Conservation (phyloP, 1,284 basidiomycete species). For the Cutaneotrichosporon dermatis region DNA sequence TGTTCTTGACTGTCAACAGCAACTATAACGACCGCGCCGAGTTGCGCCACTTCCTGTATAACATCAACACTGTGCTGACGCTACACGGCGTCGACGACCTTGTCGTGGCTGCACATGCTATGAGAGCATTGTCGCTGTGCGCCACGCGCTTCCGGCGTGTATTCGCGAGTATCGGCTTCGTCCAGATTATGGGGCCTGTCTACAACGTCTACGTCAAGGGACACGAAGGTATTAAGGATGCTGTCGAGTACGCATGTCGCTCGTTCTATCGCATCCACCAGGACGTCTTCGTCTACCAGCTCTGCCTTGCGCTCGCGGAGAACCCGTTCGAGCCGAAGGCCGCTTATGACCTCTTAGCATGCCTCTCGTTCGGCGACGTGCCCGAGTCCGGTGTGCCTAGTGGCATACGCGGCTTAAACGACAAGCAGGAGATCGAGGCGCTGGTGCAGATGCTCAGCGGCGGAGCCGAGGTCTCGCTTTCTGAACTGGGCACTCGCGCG, state of each 20-base stretch:
- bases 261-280: conserved; percentile 71
- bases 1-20: conserved; percentile 69
- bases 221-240: conserved; percentile 56
- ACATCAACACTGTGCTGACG: conserved; percentile 62
- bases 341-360: conserved; percentile 38
- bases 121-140: conserved; percentile 65
- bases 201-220: conserved; percentile 64
- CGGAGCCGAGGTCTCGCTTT: conserved; percentile 44
- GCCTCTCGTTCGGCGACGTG: conserved; percentile 23
- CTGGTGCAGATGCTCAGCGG: conserved; percentile 56
- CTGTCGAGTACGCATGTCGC: conserved; percentile 67
- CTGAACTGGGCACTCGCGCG: conserved; percentile 61
- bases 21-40: conserved; percentile 72
- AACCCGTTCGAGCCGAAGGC: conserved; percentile 52
- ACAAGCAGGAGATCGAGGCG: conserved; percentile 65
- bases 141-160: conserved; percentile 70
- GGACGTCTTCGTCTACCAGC: conserved; percentile 71
- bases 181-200: conserved; percentile 65
- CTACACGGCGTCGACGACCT: conserved; percentile 62
- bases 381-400: conserved; percentile 50
- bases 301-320: conserved; percentile 58
- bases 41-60: conserved; percentile 63
- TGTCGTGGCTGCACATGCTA: conserved; percentile 60
- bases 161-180: conserved; percentile 67
- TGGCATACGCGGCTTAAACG: conserved; percentile 64